Conservation (phyloP, 495 filamentous ascomycete species). For the Echria macrotheca region DNA sequence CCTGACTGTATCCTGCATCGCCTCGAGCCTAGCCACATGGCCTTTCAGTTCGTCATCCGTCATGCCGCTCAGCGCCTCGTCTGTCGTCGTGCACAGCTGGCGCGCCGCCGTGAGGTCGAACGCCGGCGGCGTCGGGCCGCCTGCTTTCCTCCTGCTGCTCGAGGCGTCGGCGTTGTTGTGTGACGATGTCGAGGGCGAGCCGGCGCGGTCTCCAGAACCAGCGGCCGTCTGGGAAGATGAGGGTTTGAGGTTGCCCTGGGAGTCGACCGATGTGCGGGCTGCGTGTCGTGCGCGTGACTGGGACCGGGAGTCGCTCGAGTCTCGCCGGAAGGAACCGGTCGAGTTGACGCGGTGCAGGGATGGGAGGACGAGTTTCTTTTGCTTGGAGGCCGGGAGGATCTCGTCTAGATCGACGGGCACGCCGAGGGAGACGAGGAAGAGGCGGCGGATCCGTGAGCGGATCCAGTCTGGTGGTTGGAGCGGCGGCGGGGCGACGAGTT, state of each 20-base stretch:
- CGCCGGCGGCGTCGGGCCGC: constrained; percentile 61
- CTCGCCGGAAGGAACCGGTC: constrained; percentile 44
- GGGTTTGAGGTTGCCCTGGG: constrained; percentile 38
- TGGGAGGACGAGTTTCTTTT: constrained; percentile 93
- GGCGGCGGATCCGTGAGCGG: constrained; percentile 86
- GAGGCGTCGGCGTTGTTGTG: constrained; percentile 25
- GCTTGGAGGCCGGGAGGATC: constrained; percentile 91
- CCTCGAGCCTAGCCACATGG: constrained; percentile 69
- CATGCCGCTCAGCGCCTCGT: constrained; percentile 69
- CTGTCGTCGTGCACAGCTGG: constrained; percentile 75
- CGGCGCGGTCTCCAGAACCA: constrained; percentile 9
- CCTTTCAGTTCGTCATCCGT: constrained; percentile 66
- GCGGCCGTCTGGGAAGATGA: background rate
- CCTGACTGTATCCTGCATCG: constrained; percentile 60
- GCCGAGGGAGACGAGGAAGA: constrained; percentile 93
- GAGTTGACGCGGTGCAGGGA: constrained; percentile 62
- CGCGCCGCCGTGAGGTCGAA: constrained; percentile 74
- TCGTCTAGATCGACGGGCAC: constrained; percentile 97
- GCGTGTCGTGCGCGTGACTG: constrained; percentile 46
- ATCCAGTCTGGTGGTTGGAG: constrained; percentile 98
- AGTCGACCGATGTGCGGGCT: constrained; percentile 53
- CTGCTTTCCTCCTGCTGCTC: constrained; percentile 37
- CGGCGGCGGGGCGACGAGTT: constrained; percentile 89
- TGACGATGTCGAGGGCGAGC: constrained; percentile 25
- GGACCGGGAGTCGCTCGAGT: constrained; percentile 45